Conservation (phyloP, 257 asterid species). For the Agastache rugosa region DNA sequence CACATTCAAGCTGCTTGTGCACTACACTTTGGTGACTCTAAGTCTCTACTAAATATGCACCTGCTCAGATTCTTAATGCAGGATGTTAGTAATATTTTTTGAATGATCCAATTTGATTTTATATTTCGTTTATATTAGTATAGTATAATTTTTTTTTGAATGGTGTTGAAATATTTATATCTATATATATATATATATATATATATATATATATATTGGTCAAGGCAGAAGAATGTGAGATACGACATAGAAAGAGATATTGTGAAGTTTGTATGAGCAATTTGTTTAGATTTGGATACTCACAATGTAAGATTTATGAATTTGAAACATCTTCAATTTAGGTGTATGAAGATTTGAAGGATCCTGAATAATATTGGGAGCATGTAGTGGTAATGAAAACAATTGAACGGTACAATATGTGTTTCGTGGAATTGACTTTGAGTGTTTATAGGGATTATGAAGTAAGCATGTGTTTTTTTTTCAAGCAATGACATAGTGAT, state of each 20-base stretch:
- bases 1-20: no score
- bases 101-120: no score
- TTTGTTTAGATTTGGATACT: neutral
- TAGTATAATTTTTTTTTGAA: no score
- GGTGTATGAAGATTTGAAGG: no score
- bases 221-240: neutral
- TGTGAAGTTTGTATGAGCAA: neutral
- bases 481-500: neutral
- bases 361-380: neutral
- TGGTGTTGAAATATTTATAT: no score
- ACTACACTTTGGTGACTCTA: no score
- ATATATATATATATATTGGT: no score
- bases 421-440: neutral
- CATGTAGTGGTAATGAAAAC: neutral
- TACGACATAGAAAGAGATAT: no score
- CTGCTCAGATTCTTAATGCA: conserved; percentile 28
- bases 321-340: neutral
- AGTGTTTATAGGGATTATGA: neutral
- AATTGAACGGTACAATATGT: neutral
- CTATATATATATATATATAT: no score
- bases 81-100: neutral
- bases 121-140: no score
- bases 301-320: neutral
- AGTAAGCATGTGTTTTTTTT: neutral
- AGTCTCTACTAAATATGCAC: no score